Base-by-base conservation (phyloP, 805 yeast genomes). In the Metschnikowia hibisci region DNA sequence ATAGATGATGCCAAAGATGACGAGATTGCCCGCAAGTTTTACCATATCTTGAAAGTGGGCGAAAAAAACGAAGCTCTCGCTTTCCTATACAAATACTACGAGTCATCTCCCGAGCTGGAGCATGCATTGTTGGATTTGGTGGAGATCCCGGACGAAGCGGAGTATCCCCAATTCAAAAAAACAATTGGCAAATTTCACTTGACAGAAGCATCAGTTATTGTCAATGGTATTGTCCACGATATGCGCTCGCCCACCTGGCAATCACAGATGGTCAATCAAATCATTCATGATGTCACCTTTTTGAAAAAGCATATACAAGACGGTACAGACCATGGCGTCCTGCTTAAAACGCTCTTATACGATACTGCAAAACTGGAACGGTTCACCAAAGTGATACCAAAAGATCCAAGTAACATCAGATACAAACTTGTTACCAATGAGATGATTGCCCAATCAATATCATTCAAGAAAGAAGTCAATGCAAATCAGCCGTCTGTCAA, bases 211-310 rank as follows among this genome's bases (percentile, higher is more conserved):
- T 60, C 76, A 0, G 64, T 87, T 4, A 72, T 88, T 39, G 77
- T 80, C 23, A 85, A 91, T 60, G 98, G 98, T 34, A 81, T 82
- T 6, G 73, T 85, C 13, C 64, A 69, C 45, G 73, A 72, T 3
- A 69, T 82, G 51, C 67, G 63, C 29, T 63, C 68, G 4, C 57
- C 71, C 1, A 66, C 72, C 4, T 84, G 87, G 84, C 80, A 80
- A 47, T 65, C 66, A 33, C 57, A 74, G 1, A 60, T 83, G 54
- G 71, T 78, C 3, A 69, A 62, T 29, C 85, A 82, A 50, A 51
- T 81, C 13, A 63, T 67, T 18, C 69, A 65, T 18, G 98, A 90
- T 63, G 70, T 70, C 15, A 42, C 53, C 2, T 43, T 52, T 6
- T 46, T 78, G 6, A 61, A 64, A 36, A 45, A 46, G 4, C 58